A percentile compares a stretch with the other conserved stretches of the same genome.
Evolutionary conservation across 2,329 filamentous ascomycete genomes (phyloP).

Genomic region (Dryadomyces quercivorus): DNA sequence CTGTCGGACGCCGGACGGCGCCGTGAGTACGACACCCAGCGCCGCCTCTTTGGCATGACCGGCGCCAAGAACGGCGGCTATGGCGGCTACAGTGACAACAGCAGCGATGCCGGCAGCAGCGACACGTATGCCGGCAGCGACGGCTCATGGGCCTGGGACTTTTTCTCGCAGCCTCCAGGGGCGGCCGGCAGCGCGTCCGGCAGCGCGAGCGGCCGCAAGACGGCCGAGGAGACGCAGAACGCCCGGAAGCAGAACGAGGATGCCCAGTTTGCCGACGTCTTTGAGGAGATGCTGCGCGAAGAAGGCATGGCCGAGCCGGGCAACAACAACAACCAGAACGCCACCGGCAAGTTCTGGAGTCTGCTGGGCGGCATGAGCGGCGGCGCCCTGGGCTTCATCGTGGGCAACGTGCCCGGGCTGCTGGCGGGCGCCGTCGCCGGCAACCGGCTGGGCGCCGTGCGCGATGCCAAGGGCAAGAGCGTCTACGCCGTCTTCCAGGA

Average conservation of each 20-base stretch:
- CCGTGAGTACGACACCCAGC: constrained; percentile 71
- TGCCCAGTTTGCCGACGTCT: constrained; percentile 76
- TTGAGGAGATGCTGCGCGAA: constrained; percentile 84
- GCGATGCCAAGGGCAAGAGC: constrained; percentile 87
- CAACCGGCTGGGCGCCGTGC: constrained; percentile 77
- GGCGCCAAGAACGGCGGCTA: not conserved
- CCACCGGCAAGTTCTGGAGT: constrained; percentile 72
- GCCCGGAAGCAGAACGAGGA: constrained; percentile 47
- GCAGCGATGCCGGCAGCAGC: constrained; percentile 9
- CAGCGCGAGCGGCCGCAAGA: constrained; percentile 1
- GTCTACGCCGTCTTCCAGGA: constrained; percentile 89
- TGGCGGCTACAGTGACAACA: constrained; percentile 18
- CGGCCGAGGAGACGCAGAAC: constrained; percentile 20
- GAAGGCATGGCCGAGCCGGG: constrained; percentile 66
- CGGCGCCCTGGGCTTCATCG: constrained; percentile 84
- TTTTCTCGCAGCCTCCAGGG: constrained; percentile 28
- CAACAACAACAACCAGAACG: constrained; percentile 29
- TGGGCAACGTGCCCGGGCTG: constrained; percentile 82
- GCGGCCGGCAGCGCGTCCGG: constrained; percentile 16
- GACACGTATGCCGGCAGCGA: constrained; percentile 32
- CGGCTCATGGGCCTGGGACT: constrained; percentile 62
- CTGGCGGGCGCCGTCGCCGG: constrained; percentile 86
- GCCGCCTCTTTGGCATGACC: constrained; percentile 41
- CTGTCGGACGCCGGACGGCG: constrained; percentile 69
- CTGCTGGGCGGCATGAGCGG: constrained; percentile 77